Evolutionary conservation across 257 asterid genomes (phyloP).

Genomic region (Misopates orontium): DNA sequence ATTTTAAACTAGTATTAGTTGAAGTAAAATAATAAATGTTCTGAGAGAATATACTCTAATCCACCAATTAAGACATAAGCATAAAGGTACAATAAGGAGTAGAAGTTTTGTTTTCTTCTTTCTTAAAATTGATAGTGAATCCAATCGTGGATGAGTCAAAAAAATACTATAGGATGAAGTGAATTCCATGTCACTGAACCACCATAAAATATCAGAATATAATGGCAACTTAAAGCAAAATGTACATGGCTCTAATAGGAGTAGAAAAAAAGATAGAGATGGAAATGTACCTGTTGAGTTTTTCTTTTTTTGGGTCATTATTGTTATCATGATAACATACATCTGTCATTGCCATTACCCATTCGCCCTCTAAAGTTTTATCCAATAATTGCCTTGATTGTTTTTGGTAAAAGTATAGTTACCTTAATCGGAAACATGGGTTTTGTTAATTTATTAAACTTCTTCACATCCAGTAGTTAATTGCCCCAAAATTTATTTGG

Average conservation of each 20-base stretch:
- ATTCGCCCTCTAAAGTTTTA: slow-evolving; percentile 1
- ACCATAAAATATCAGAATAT: slow-evolving; percentile 17
- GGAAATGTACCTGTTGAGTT: background rate
- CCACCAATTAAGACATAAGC: background rate
- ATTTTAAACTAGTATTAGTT: too few relatives aligned
- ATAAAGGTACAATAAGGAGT: background rate
- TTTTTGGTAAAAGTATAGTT: background rate
- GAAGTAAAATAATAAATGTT: too few relatives aligned
- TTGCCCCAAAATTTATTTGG: background rate
- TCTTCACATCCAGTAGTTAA: too few relatives aligned
- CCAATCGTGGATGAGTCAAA: slow-evolving; percentile 35
- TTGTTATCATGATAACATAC: slow-evolving; percentile 27
- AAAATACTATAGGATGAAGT: slow-evolving; percentile 25
- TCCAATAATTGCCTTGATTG: background rate
- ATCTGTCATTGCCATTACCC: slow-evolving; percentile 21
- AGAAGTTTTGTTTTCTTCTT: background rate
- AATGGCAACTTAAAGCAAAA: slow-evolving; percentile 4
- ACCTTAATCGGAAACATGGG: background rate
- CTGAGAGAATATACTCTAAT: too few relatives aligned
- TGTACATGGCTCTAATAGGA: background rate
- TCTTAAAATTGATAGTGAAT: background rate
- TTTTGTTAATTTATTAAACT: background rate
- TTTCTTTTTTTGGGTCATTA: slow-evolving; percentile 4
- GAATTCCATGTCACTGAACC: slow-evolving; percentile 51
- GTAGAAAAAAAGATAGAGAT: background rate